Percentiles rank a stretch among this genome's conserved stretches.
Conservation (phyloP, 345 rosid genomes). For the Eucalyptus globulus region DNA sequence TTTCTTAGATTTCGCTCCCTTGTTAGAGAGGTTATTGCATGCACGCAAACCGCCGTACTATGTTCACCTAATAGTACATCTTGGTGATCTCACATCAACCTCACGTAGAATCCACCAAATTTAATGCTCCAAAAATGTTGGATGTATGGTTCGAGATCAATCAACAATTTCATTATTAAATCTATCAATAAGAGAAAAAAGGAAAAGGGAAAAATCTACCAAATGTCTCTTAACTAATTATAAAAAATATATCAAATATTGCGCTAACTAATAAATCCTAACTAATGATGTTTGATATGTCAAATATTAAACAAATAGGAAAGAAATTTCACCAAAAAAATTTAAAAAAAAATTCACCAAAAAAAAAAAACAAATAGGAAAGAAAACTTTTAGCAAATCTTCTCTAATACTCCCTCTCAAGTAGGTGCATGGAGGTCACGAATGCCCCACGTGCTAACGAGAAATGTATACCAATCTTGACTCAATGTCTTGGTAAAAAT, state of each 20-base stretch:
- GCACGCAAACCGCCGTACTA: not conserved
- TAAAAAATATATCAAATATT: not conserved
- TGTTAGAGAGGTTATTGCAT: not conserved
- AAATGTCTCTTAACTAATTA: not conserved
- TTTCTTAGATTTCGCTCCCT: not conserved
- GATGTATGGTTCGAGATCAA: not conserved
- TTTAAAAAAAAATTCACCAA: no score
- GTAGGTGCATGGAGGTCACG: no score
- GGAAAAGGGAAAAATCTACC: not conserved
- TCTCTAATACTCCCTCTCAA: no score
- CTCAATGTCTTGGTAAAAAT: not conserved
- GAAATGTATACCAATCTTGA: not conserved
- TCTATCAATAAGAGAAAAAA: not conserved
- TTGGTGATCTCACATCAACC: not conserved
- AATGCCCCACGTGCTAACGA: not conserved
- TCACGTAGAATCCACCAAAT: not conserved
- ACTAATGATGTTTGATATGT: not conserved
- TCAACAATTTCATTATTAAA: not conserved
- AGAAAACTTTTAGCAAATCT: no score
- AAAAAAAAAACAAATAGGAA: not conserved
- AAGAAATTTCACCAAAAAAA: no score
- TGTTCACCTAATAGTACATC: not conserved
- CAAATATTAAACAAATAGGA: not conserved
- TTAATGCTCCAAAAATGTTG: no score
- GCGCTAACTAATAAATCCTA: not conserved